Evolutionary conservation across 2,329 filamentous ascomycete genomes (phyloP).

Genomic region (Tricladium varicosporioides): DNA sequence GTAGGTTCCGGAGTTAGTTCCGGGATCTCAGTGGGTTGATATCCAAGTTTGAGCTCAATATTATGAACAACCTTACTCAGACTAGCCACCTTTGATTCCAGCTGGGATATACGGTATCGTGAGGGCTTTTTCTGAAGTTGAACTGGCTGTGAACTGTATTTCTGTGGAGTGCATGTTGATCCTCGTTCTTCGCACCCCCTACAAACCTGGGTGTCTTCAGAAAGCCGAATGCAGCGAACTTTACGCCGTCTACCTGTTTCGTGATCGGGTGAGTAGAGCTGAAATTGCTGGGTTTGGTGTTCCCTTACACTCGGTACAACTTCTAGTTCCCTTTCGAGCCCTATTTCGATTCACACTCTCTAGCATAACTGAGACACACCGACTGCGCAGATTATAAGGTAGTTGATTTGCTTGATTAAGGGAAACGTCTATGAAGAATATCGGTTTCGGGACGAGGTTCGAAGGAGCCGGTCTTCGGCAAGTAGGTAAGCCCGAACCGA

Average conservation of each 20-base stretch:
- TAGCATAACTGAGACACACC: conserved; percentile 6
- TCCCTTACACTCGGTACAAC: conserved; percentile 32
- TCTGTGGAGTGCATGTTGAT: conserved; percentile 23
- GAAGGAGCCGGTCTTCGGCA: no score
- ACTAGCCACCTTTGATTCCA: conserved; percentile 24
- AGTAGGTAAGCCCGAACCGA: no score
- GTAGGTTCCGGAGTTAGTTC: background rate
- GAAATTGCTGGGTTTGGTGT: background rate
- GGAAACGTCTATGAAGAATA: no score
- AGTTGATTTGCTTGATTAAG: background rate
- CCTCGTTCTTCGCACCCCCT: conserved; percentile 20
- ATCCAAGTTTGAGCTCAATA: conserved; percentile 18
- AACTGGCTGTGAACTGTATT: conserved; percentile 14
- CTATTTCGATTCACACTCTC: conserved; percentile 10
- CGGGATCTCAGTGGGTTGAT: conserved; percentile 6
- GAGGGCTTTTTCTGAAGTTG: conserved; percentile 18
- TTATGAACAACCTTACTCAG: conserved; percentile 19
- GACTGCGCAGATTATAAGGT: background rate
- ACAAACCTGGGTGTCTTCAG: conserved; percentile 24
- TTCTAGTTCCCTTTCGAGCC: conserved; percentile 31
- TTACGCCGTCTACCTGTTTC: conserved; percentile 32
- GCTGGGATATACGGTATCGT: conserved; percentile 21
- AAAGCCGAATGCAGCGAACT: conserved; percentile 30
- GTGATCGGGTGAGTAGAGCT: conserved; percentile 5
- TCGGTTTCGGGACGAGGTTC: no score